phyloP scores from a whole-genome alignment of 2,329 filamentous ascomycete genomes.

The Fusarium globosum region DNA sequence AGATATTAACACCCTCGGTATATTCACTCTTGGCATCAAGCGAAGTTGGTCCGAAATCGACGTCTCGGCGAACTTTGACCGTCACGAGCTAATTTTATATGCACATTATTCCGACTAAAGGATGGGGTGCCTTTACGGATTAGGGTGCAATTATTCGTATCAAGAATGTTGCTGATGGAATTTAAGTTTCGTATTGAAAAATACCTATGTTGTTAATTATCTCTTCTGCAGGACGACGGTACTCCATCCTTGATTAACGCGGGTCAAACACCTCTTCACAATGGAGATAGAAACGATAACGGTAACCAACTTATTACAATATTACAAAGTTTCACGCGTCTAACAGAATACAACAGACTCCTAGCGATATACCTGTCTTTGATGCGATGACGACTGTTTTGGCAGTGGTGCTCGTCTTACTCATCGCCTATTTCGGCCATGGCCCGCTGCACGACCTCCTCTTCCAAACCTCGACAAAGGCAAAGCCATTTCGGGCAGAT shows the following conservation, averaged over 20 bases:
- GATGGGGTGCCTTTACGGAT: accelerated
- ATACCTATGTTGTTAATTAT: no score
- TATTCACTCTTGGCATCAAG: background rate
- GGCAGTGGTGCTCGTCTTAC: background rate
- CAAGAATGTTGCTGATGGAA: no score
- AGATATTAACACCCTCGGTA: background rate
- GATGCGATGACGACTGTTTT: background rate
- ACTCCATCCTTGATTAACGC: background rate
- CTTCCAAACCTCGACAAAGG: background rate
- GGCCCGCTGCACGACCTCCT: accelerated
- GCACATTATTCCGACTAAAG: background rate
- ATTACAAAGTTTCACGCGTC: no score
- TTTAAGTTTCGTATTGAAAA: no score
- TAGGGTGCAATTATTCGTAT: background rate
- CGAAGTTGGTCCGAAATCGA: background rate
- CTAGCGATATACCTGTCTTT: background rate
- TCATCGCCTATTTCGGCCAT: background rate
- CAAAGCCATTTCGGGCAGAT: background rate
- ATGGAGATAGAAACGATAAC: background rate
- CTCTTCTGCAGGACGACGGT: background rate
- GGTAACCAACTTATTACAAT: no score
- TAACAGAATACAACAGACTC: background rate
- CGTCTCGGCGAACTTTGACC: background rate
- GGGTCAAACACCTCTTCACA: background rate
- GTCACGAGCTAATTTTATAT: background rate